Evolutionary conservation across 2,329 filamentous ascomycete species (phyloP), one percentile per base, ranked within the genome.

Genomic region (Alternaria postmessia): DNA sequence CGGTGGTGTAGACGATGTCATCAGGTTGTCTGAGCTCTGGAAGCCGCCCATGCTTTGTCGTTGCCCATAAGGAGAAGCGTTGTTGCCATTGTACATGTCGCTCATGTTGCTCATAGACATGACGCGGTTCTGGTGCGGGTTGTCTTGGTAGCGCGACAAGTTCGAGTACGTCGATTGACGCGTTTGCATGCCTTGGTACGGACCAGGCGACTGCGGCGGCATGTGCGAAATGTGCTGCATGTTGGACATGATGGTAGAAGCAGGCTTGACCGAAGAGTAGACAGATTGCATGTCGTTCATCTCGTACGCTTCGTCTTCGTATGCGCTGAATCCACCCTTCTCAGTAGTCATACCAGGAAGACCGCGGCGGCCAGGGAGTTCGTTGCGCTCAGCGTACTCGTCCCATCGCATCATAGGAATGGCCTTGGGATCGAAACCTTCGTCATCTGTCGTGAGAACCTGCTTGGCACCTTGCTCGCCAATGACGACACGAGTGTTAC

Each of bases 201-300:
- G 89, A 9, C 88, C 90, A 1, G 93, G 92, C 0, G 91, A 94
- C 51, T 77, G 75, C 11, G 94, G 93, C 11, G 94, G 91, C 86
- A 95, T 92, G 80, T 91, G 94, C 2, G 89, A 84, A 64, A 79
- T 79, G 64, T 87, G 88, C 20, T 87, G 90, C 81, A 97, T 92
- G 55, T 93, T 93, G 14, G 92, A 93, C 60, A 97, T 85, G 65
- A 98, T 90, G 2, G 94, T 97, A 7, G 93, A 90, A 5, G 93
- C 85, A 78, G 94, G 83, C 85, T 94, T 90, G 61, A 94, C 92
- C 1, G 93, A 96, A 5, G 94, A 97, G 83, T 98, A 98, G 61
- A 96, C 89, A 0, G 93, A 97, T 78, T 93, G 94, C 85, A 98
- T 96, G 78, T 99, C 95, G 76, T 99, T 96, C 90, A 98, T 94